phyloP scores from a whole-genome alignment of 116 monocot species.

The Dioscorea cayenensis region DNA sequence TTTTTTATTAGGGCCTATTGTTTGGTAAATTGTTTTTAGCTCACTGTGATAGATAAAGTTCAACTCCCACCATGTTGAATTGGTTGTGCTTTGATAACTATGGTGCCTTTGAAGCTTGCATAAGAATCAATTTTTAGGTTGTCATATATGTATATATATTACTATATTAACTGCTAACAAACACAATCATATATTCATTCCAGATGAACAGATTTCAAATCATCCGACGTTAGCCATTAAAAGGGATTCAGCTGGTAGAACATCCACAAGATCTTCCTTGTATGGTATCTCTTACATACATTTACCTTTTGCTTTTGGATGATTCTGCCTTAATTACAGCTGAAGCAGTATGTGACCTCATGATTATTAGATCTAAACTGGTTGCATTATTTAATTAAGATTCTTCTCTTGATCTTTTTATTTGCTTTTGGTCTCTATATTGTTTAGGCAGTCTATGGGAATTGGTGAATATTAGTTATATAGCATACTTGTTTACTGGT shows the following conservation, averaged over 20 bases:
- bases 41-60: too few relatives aligned
- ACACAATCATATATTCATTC: slow-evolving; percentile 9
- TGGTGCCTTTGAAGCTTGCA: background rate
- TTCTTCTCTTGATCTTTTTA: too few relatives aligned
- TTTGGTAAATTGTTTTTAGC: too few relatives aligned
- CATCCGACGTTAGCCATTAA: slow-evolving; percentile 15
- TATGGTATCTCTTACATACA: slow-evolving; percentile 18
- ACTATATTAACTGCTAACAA: too few relatives aligned
- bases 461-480: too few relatives aligned
- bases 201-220: slow-evolving; percentile 31
- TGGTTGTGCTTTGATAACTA: background rate
- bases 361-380: too few relatives aligned
- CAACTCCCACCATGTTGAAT: background rate
- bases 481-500: too few relatives aligned
- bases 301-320: background rate
- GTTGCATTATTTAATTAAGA: too few relatives aligned
- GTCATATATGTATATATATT: background rate
- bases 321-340: background rate
- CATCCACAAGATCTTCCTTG: slow-evolving; percentile 25
- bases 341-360: too few relatives aligned
- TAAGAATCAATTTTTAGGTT: background rate
- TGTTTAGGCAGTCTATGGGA: too few relatives aligned
- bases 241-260: slow-evolving; percentile 18
- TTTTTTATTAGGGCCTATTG: too few relatives aligned
- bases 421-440: too few relatives aligned